Evolutionary conservation across 768 basidiomycete species (phyloP).

Genomic region (Trametes cinnabarina): DNA sequence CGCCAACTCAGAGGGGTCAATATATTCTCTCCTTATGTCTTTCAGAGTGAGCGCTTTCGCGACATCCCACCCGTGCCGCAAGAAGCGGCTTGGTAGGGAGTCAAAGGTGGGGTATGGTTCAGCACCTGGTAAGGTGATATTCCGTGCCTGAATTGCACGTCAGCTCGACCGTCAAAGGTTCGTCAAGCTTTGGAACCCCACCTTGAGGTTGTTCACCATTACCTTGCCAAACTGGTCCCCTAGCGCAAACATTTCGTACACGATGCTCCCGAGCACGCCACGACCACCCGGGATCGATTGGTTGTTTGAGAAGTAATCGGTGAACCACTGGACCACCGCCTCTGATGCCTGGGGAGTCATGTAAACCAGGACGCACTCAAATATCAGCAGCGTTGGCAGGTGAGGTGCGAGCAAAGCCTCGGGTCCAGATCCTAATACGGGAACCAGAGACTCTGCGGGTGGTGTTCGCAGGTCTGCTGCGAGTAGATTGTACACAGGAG

Average conservation of each 20-base stretch:
- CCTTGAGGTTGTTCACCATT: conserved; percentile 86
- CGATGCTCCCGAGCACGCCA: conserved; percentile 50
- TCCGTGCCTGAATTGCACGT: conserved; percentile 72
- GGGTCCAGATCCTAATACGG: conserved; percentile 32
- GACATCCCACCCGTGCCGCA: conserved; percentile 50
- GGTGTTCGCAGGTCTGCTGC: conserved; percentile 72
- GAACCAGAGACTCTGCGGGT: conserved; percentile 47
- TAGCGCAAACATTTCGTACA: conserved; percentile 94
- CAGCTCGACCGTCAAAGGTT: too few relatives aligned
- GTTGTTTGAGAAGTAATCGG: conserved; percentile 43
- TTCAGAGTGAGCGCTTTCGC: conserved; percentile 63
- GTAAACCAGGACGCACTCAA: conserved; percentile 94
- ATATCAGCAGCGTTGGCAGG: conserved; percentile 80
- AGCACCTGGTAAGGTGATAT: conserved; percentile 73
- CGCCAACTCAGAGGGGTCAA: conserved; percentile 49
- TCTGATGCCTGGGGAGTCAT: conserved; percentile 62
- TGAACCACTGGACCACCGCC: conserved; percentile 71
- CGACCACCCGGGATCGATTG: conserved; percentile 12
- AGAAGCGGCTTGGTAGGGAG: conserved; percentile 61
- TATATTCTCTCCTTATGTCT: conserved; percentile 58
- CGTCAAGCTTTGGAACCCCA: conserved; percentile 37
- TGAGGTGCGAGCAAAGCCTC: conserved; percentile 51
- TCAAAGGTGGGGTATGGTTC: conserved; percentile 56
- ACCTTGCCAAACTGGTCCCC: conserved; percentile 88
- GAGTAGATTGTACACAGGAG: conserved; percentile 64